Percentiles rank a stretch among this genome's conserved stretches.
These are phyloP conservation scores for Erodium texanum DNA, from an alignment of 441 rosid species.

Conservation along the genomic window DNA sequence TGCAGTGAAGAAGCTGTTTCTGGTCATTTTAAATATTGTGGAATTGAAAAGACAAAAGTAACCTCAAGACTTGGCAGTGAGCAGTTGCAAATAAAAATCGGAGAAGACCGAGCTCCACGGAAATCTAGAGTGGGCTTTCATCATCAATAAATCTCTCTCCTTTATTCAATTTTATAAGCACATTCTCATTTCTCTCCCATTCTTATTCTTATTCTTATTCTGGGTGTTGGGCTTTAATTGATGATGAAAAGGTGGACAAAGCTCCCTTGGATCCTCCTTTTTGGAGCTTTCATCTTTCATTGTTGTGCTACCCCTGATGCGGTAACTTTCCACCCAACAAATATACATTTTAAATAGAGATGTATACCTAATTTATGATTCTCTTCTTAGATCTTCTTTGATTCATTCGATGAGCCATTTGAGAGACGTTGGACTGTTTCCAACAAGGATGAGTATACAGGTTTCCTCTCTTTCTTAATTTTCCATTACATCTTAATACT, in stretches of 20 bases:
- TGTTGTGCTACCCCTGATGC: neutral
- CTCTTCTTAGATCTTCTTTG: neutral
- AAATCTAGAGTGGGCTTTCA: too few species aligned
- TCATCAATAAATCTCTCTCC: too few species aligned
- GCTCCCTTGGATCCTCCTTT: neutral
- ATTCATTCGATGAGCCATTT: constrained; percentile 5
- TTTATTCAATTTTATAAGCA: neutral
- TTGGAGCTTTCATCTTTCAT: neutral
- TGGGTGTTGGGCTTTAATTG: neutral
- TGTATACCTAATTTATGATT: neutral
- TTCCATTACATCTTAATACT: too few species aligned
- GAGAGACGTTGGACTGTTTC: constrained; percentile 2
- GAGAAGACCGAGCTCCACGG: neutral
- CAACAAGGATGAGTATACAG: neutral
- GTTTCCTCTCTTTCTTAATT: neutral
- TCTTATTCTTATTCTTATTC: neutral
- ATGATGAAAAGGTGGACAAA: neutral
- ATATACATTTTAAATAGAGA: neutral
- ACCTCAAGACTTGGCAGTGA: neutral
- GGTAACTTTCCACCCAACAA: neutral
- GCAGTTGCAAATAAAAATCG: neutral
- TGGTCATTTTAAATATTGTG: neutral
- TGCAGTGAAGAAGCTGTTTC: neutral
- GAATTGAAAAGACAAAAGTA: neutral
- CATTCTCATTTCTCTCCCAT: neutral